Base-by-base conservation (phyloP, 2,329 filamentous ascomycete genomes). In the Ilyonectria destructans region DNA sequence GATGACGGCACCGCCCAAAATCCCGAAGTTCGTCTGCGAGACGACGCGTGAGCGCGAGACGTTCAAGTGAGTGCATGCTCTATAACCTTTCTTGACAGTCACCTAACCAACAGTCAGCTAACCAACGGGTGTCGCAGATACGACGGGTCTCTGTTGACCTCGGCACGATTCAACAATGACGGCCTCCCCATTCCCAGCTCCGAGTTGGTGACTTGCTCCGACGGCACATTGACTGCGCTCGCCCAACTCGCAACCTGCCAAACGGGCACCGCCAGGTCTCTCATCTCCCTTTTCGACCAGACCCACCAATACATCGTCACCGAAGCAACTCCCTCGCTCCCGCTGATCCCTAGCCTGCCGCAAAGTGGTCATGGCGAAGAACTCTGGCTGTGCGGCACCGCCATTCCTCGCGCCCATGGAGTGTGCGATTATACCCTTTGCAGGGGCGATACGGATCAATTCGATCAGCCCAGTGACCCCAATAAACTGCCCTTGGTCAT, bases 231-330 rank as follows among this genome's bases (percentile, higher is more conserved):
- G 51, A 87, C 85, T 1, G 82, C 84, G 6, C 82, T 88, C 58
- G 85, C 86, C 21, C 85, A 88, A 71, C 80, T 88, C 5, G 86
- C 81, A 1, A 79, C 82, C 6, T 76, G 83, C 59, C 81, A 83
- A 15, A 77, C 87, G 4, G 78, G 81, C n/a, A 80, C 79, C 5
- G 75, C 79, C 21, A 81, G 85, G 33, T 78, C 81, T 17, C 71
- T 88, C 23, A 81, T 89, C 55, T 88, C 86, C 1, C 77, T 89
- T 19, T 88, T 89, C 67, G 86, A 87, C 69, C 77, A 76, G 5
- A 78, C 80, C 5, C 73, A 81, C 52, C 86, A 89, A 67, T 82
- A 87, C 68, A 77, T 89, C 21, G 77, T 89, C 17, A 85, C 86
- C 60, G 87, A 89, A 68, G 85, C 86, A 6, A 86, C 85, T 1